phyloP scores from a whole-genome alignment of 2,329 filamentous ascomycete genomes.

The Neocatenulostroma microsporum region DNA sequence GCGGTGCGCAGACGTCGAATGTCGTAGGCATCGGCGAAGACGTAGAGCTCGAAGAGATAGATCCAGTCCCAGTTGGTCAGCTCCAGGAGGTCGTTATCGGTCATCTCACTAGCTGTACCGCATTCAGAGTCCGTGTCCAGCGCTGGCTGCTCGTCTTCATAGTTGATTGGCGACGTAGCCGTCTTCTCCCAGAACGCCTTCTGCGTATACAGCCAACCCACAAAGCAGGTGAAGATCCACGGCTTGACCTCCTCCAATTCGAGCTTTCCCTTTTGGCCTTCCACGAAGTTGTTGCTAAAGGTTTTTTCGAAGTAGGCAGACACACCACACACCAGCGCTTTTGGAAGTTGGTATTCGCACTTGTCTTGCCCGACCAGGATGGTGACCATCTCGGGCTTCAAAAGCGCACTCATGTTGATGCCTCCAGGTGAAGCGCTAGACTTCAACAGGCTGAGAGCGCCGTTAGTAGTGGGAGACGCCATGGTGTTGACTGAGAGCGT shows the following conservation, averaged over 20 bases:
- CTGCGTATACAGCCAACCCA: slow-evolving; percentile 1
- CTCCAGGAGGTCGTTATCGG: no score
- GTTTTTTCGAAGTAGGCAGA: slow-evolving; percentile 12
- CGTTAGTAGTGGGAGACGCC: no score
- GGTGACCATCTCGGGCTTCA: no score
- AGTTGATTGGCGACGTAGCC: no score
- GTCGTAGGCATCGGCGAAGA: neutral
- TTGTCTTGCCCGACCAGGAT: no score
- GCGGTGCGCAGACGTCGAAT: neutral
- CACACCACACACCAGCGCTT: slow-evolving; percentile 7
- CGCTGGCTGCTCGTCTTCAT: no score
- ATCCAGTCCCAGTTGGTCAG: neutral
- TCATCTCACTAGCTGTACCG: no score
- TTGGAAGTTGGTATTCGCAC: neutral
- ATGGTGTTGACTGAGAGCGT: no score
- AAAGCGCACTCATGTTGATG: no score
- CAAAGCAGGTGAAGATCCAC: slow-evolving; percentile 1
- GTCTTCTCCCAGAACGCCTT: neutral
- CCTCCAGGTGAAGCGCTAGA: no score
- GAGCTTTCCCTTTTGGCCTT: slow-evolving; percentile 3
- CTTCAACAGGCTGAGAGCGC: no score
- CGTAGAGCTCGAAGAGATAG: neutral
- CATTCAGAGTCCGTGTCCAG: no score
- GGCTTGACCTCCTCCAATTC: slow-evolving; percentile 5
- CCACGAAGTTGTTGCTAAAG: slow-evolving; percentile 6